Percentiles rank a stretch among this genome's conserved stretches.
Conservation (phyloP, 2,329 filamentous ascomycete species). For the Colletotrichum falcatum region DNA sequence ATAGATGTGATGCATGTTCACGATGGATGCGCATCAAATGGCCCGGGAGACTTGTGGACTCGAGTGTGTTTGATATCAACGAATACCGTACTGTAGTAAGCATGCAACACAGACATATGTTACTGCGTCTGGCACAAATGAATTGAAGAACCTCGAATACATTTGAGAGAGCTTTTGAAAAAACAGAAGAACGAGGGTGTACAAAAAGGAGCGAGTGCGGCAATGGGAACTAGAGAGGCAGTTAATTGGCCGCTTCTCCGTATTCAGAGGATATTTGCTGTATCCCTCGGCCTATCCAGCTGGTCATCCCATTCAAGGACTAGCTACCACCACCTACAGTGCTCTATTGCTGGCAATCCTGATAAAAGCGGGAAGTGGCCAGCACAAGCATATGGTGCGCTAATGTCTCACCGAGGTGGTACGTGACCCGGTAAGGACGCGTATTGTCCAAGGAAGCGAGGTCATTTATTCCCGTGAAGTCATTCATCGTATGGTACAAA, state of each 20-base stretch:
- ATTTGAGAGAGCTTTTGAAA: too few relatives aligned
- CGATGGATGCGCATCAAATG: background rate
- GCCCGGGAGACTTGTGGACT: background rate
- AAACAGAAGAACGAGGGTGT: background rate
- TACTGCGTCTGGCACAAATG: background rate
- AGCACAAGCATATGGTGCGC: too few relatives aligned
- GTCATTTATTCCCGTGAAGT: background rate
- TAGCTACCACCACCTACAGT: background rate
- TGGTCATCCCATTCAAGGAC: too few relatives aligned
- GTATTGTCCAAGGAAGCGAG: background rate
- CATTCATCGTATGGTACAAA: conserved; percentile 11
- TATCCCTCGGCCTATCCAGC: too few relatives aligned
- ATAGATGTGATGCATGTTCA: background rate
- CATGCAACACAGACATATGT: background rate
- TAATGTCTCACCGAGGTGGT: background rate
- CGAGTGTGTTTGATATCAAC: background rate
- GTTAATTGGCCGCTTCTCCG: background rate
- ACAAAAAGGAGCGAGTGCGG: background rate
- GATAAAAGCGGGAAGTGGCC: background rate
- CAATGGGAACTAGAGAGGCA: background rate
- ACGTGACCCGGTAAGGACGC: too few relatives aligned
- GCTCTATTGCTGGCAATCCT: background rate
- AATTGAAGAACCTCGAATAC: background rate
- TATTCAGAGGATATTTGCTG: background rate
- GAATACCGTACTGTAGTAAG: background rate